A percentile compares a stretch with the other conserved stretches of the same genome.
Conservation (phyloP, 2,329 filamentous ascomycete species). For the Pseudogymnoascus sp. region DNA sequence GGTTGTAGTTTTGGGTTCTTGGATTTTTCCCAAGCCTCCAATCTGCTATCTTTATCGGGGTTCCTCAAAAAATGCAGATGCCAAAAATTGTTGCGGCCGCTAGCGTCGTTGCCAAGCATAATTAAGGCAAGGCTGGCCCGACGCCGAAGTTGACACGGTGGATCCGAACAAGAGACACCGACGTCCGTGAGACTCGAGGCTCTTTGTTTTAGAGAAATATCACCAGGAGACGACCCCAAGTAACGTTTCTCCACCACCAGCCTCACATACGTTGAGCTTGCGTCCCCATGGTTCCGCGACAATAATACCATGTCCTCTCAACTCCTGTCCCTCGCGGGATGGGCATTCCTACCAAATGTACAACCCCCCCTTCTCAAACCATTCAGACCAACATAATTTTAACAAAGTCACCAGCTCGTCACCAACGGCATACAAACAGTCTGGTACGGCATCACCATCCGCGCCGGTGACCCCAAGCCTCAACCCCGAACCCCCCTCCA, state of each 20-base stretch:
- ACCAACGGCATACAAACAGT: conserved; percentile 70
- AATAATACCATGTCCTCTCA: conserved; percentile 13
- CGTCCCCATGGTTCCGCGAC: background rate
- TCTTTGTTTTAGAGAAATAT: background rate
- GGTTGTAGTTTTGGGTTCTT: conserved; percentile 4
- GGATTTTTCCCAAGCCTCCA: background rate
- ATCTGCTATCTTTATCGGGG: conserved; percentile 8
- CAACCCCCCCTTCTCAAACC: conserved; percentile 21
- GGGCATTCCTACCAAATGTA: conserved; percentile 55
- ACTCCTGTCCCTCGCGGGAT: conserved; percentile 48
- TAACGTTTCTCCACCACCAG: background rate
- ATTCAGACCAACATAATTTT: background rate
- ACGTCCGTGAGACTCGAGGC: background rate
- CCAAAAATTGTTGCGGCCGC: conserved; percentile 18
- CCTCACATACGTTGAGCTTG: background rate
- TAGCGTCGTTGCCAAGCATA: conserved; percentile 12
- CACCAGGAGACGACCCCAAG: background rate
- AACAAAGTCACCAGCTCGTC: conserved; percentile 50
- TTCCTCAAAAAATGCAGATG: conserved; percentile 10
- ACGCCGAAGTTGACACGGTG: background rate
- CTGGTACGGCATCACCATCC: conserved; percentile 82
- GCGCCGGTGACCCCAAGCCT: conserved; percentile 77
- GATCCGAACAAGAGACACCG: conserved; percentile 1
- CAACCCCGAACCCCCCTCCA: conserved; percentile 60
- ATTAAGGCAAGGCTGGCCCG: conserved; percentile 19